phyloP scores from a whole-genome alignment of 805 yeast genomes.

The Yamadazyma scolyti region DNA sequence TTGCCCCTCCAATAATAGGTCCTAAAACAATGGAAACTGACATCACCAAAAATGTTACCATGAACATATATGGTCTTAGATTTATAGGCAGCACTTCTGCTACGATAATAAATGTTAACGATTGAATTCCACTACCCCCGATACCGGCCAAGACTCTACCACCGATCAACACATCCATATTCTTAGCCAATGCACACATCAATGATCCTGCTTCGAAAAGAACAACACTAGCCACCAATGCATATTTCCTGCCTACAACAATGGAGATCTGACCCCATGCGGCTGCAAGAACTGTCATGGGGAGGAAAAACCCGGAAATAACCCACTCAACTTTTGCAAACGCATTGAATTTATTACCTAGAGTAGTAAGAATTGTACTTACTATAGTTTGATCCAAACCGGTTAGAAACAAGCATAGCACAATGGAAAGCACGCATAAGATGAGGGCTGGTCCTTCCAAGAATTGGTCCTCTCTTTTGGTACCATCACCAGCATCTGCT shows the following conservation, averaged over 20 bases:
- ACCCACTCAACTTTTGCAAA: constrained; percentile 37
- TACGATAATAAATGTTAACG: constrained; percentile 23
- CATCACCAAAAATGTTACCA: constrained; percentile 36
- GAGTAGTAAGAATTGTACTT: constrained; percentile 28
- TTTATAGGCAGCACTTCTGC: constrained; percentile 30
- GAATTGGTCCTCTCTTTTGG: constrained; percentile 34
- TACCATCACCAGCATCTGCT: constrained; percentile 42
- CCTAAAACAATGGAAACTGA: constrained; percentile 52
- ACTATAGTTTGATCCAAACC: constrained; percentile 41
- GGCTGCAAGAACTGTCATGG: constrained; percentile 31
- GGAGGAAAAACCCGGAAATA: constrained; percentile 32
- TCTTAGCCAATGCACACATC: constrained; percentile 32
- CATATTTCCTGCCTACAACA: constrained; percentile 32
- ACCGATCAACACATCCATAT: constrained; percentile 38
- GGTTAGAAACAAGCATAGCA: constrained; percentile 28
- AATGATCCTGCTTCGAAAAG: constrained; percentile 23
- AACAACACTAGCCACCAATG: constrained; percentile 13
- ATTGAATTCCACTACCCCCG: constrained; percentile 35
- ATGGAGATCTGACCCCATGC: constrained; percentile 36
- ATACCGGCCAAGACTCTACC: constrained; percentile 37
- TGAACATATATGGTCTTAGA: constrained; percentile 32
- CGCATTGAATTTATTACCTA: constrained; percentile 33
- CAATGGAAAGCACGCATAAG: constrained; percentile 23
- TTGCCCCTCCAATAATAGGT: constrained; percentile 64
- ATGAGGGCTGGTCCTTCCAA: constrained; percentile 24